Conservation (phyloP, 495 filamentous ascomycete genomes). For the Aspergillus heteromorphus region DNA sequence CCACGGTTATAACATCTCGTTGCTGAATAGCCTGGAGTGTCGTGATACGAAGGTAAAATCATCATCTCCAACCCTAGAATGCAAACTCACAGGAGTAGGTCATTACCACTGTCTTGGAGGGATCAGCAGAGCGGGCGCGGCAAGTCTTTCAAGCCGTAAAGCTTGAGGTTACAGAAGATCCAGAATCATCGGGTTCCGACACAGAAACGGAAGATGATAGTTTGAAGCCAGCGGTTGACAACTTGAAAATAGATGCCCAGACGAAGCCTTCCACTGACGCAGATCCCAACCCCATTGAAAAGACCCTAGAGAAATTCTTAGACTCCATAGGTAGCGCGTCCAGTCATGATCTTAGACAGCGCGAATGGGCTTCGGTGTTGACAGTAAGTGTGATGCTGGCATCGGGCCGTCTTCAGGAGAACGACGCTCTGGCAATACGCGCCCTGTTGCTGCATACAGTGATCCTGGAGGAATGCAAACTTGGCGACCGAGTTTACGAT, state of each 20-base stretch:
- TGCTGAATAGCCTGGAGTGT: slow-evolving; percentile 56
- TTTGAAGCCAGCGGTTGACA: not conserved
- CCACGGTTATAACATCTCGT: slow-evolving; percentile 50
- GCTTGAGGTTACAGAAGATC: not conserved
- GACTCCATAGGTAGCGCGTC: not conserved
- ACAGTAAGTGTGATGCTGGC: not conserved
- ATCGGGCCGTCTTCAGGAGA: not conserved
- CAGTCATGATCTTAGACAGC: slow-evolving; percentile 1
- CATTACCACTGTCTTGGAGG: slow-evolving; percentile 48
- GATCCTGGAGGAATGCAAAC: slow-evolving; percentile 11
- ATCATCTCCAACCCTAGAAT: not conserved
- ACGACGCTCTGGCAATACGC: not conserved
- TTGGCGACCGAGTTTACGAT: slow-evolving; percentile 1
- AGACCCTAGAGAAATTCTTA: not conserved
- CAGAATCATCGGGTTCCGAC: not conserved
- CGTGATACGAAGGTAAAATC: slow-evolving; percentile 52
- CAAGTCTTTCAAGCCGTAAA: not conserved
- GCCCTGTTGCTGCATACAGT: slow-evolving; percentile 12
- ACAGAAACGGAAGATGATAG: not conserved
- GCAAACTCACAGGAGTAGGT: slow-evolving; percentile 7
- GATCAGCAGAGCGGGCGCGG: slow-evolving; percentile 6
- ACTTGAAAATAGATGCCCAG: not conserved
- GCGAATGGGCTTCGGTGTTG: slow-evolving; percentile 2
- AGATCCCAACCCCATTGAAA: not conserved
- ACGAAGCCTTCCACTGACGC: not conserved